Percentiles rank a stretch among this genome's conserved stretches.
These are phyloP conservation scores for Tetracladium maxilliforme DNA, from an alignment of 2,329 filamentous ascomycete genomes.

Conservation along the genomic window DNA sequence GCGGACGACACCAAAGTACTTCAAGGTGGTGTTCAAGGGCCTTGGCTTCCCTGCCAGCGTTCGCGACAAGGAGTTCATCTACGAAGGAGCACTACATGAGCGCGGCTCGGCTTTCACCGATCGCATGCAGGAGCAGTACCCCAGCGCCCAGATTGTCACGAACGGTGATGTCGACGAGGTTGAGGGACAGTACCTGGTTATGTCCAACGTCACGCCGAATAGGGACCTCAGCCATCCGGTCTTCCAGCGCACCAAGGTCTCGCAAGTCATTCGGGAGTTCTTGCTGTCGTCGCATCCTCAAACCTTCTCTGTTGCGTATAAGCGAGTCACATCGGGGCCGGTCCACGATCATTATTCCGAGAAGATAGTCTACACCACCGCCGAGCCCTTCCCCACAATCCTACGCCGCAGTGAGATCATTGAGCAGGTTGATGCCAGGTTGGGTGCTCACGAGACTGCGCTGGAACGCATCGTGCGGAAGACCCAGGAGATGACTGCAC, in stretches of 20 bases:
- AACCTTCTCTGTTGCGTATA: slow-evolving; percentile 62
- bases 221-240: slow-evolving; percentile 72
- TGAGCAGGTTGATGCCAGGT: slow-evolving; percentile 19
- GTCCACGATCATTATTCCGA: slow-evolving; percentile 65
- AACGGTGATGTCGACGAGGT: slow-evolving; percentile 59
- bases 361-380: slow-evolving; percentile 72
- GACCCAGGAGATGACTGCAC: slow-evolving; percentile 64
- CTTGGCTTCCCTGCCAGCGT: slow-evolving; percentile 72
- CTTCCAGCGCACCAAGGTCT: slow-evolving; percentile 76
- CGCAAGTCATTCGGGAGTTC: slow-evolving; percentile 74
- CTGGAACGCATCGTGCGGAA: slow-evolving; percentile 84
- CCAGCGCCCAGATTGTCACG: slow-evolving; percentile 66
- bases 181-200: slow-evolving; percentile 80
- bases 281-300: slow-evolving; percentile 65
- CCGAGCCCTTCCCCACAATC: slow-evolving; percentile 82
- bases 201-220: slow-evolving; percentile 68
- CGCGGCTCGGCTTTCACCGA: slow-evolving; percentile 73
- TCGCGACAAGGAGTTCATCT: slow-evolving; percentile 84
- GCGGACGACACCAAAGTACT: slow-evolving; percentile 68
- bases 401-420: slow-evolving; percentile 77
- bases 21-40: slow-evolving; percentile 79
- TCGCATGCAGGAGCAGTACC: slow-evolving; percentile 82
- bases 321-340: slow-evolving; percentile 52
- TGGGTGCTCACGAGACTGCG: slow-evolving; percentile 72
- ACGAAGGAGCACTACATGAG: slow-evolving; percentile 68